phyloP scores from a whole-genome alignment of 2,329 filamentous ascomycete genomes.

The Clathrospora elynae region DNA sequence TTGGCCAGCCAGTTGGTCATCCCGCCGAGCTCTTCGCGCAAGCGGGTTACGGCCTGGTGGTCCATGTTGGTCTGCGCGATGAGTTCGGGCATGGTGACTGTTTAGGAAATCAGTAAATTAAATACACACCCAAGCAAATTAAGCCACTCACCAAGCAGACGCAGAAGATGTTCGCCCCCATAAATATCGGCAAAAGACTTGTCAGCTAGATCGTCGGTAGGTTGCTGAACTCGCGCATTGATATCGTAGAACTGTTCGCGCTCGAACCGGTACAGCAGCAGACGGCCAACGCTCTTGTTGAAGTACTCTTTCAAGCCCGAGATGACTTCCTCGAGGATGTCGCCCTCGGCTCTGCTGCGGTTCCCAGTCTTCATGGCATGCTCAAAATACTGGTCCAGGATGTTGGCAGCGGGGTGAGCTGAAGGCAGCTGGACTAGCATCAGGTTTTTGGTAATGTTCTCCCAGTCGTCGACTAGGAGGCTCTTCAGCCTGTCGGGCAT shows the following conservation, averaged over 20 bases:
- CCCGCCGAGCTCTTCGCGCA: constrained; percentile 86
- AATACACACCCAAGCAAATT: neutral
- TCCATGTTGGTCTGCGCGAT: constrained; percentile 99
- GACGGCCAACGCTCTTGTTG: constrained; percentile 83
- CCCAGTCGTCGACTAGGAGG: constrained; percentile 96
- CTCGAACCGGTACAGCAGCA: constrained; percentile 93
- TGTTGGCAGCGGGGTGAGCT: constrained; percentile 71
- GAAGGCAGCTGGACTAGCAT: constrained; percentile 87
- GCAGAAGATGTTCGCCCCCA: constrained; percentile 87
- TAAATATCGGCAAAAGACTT: constrained; percentile 82
- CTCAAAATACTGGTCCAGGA: constrained; percentile 85
- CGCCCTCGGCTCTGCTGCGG: constrained; percentile 68
- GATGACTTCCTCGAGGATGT: constrained; percentile 88
- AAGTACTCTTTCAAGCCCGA: constrained; percentile 91
- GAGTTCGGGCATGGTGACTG: constrained; percentile 89
- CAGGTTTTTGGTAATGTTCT: constrained; percentile 94
- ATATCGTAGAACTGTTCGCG: constrained; percentile 84
- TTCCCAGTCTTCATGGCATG: constrained; percentile 66
- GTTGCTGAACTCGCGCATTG: constrained; percentile 68
- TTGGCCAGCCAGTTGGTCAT: constrained; percentile 85
- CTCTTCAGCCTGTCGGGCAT: constrained; percentile 91
- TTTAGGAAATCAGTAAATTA: constrained; percentile 2
- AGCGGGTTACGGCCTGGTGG: constrained; percentile 80
- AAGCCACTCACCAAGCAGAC: constrained; percentile 76
- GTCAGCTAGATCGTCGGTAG: constrained; percentile 66